These are phyloP conservation scores for Lactuca sativa DNA, from an alignment of 129 eudicot species.

Conservation along the genomic window DNA sequence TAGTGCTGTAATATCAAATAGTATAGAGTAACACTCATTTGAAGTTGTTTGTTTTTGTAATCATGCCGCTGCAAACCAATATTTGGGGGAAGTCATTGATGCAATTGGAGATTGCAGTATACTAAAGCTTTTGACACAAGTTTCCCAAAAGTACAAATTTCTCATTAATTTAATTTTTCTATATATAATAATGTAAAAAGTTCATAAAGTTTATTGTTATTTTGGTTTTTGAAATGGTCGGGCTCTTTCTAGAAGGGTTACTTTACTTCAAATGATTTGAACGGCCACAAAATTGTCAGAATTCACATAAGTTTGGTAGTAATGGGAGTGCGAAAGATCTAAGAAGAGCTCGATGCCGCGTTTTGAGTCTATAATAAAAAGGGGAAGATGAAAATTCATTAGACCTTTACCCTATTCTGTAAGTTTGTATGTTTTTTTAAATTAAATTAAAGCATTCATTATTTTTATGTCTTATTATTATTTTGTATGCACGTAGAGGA, in stretches of 20 bases:
- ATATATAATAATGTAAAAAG: not conserved
- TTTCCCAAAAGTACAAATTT: constrained; percentile 67
- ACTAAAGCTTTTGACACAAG: constrained; percentile 74
- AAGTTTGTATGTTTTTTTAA: constrained; percentile 34
- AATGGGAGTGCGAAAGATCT: constrained; percentile 60
- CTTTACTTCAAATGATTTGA: constrained; percentile 85
- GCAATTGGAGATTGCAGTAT: constrained; percentile 97
- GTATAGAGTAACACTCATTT: constrained; percentile 78
- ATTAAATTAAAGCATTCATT: not conserved
- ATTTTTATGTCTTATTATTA: constrained; percentile 1
- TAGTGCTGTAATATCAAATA: constrained; percentile 71
- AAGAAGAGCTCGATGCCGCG: constrained; percentile 61
- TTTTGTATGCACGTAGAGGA: constrained; percentile 54
- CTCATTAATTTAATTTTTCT: not conserved
- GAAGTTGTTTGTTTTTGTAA: constrained; percentile 91
- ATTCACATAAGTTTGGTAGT: constrained; percentile 40
- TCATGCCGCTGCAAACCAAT: constrained; percentile 97
- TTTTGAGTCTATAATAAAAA: constrained; percentile 57
- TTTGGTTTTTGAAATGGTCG: constrained; percentile 26
- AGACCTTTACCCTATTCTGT: constrained; percentile 78
- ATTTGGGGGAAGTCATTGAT: constrained; percentile 67
- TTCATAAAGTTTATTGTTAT: constrained; percentile 12
- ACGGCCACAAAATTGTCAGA: constrained; percentile 31
- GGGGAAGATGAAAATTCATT: constrained; percentile 54
- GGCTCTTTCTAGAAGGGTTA: constrained; percentile 95